These are phyloP conservation scores for Leccinum arenicola DNA, from an alignment of 768 basidiomycete species.

Conservation along the genomic window DNA sequence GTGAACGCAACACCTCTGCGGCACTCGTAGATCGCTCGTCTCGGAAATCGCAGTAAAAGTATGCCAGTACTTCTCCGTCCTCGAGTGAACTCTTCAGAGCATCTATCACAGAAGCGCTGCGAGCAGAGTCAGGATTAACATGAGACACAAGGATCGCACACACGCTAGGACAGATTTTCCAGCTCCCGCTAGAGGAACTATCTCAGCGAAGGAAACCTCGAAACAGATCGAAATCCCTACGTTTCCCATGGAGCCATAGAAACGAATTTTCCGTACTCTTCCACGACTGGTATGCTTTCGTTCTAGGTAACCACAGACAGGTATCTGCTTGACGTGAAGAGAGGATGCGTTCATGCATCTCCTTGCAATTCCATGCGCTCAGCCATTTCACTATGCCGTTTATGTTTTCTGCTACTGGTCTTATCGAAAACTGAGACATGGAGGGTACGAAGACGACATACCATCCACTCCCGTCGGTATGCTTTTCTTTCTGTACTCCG, in stretches of 20 bases:
- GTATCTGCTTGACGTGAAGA: conserved; percentile 5
- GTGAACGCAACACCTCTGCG: conserved; percentile 13
- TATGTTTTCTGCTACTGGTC: neutral
- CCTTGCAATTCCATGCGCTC: conserved; percentile 1
- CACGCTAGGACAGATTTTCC: conserved; percentile 20
- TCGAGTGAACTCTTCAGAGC: neutral
- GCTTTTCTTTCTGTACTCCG: neutral
- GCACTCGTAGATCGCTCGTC: conserved; percentile 7
- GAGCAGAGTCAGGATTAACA: neutral
- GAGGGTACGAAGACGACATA: neutral
- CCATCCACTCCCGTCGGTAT: neutral
- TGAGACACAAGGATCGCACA: neutral
- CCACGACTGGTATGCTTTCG: conserved; percentile 2
- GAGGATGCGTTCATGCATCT: neutral
- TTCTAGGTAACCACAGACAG: conserved; percentile 11
- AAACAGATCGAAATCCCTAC: neutral
- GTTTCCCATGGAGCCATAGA: conserved; percentile 17
- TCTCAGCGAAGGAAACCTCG: neutral
- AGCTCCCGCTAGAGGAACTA: conserved; percentile 3
- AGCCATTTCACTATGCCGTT: conserved; percentile 4
- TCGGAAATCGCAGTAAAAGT: conserved; percentile 25
- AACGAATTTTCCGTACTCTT: neutral
- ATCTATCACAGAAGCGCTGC: conserved; percentile 16
- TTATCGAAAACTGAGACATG: neutral
- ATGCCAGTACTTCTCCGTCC: conserved; percentile 4